Percentiles rank a stretch among this genome's conserved stretches.
phyloP scores from a whole-genome alignment of 164 flowering plant genomes.

The Kingdonia uniflora region DNA sequence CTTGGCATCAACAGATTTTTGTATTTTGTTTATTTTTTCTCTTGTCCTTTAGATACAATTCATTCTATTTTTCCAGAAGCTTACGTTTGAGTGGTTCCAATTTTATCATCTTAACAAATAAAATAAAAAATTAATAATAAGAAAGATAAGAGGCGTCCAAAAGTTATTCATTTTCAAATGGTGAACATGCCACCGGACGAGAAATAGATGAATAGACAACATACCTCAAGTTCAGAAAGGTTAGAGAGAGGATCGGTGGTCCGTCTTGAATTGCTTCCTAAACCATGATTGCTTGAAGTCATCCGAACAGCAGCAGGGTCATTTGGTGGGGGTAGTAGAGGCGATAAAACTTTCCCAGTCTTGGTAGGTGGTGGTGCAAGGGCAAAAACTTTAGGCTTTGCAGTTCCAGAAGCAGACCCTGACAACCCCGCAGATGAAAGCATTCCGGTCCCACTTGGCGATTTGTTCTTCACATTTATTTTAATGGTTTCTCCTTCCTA shows the following conservation, averaged over 20 bases:
- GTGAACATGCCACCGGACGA: not conserved
- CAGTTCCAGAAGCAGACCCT: conserved; percentile 36
- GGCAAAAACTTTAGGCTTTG: conserved; percentile 38
- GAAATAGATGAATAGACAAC: not conserved
- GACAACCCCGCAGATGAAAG: conserved; percentile 82
- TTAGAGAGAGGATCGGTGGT: conserved; percentile 60
- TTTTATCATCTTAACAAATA: too few relatives aligned
- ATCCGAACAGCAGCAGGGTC: conserved; percentile 69
- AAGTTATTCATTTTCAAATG: not conserved
- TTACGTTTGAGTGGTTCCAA: too few relatives aligned
- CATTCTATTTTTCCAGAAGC: too few relatives aligned
- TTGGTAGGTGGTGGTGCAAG: conserved; percentile 88
- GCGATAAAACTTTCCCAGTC: conserved; percentile 55
- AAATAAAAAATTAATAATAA: too few relatives aligned
- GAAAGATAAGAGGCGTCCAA: too few relatives aligned
- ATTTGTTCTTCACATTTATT: conserved; percentile 82
- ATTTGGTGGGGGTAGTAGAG: conserved; percentile 96
- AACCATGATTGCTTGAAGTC: conserved; percentile 26
- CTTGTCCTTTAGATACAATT: too few relatives aligned
- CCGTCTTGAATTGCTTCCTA: conserved; percentile 22
- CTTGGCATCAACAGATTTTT: too few relatives aligned
- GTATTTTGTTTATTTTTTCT: too few relatives aligned
- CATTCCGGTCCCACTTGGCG: conserved; percentile 81
- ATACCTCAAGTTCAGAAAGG: conserved; percentile 83
- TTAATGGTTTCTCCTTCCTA: conserved; percentile 98